Percentiles rank a stretch among this genome's conserved stretches.
Evolutionary conservation across 176 grass and related monocot species (phyloP).

Genomic region (Musa beccarii): DNA sequence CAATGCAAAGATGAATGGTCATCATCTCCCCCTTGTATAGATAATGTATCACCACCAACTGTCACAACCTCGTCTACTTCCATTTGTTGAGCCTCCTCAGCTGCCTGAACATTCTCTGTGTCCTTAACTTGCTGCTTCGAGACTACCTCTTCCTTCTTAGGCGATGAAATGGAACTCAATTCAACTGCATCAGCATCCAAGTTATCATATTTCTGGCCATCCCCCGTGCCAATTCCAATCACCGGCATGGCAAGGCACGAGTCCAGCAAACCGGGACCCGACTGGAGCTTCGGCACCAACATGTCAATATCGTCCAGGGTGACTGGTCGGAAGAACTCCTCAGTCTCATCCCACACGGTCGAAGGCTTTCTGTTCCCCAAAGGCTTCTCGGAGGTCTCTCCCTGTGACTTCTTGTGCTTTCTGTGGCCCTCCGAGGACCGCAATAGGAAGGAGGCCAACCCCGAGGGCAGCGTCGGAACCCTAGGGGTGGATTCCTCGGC

Average conservation of each 20-base stretch:
- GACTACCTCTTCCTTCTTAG: constrained; percentile 36
- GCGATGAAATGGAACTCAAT: constrained; percentile 40
- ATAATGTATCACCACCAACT: constrained; percentile 10
- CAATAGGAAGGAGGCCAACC: constrained; percentile 51
- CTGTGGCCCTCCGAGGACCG: constrained; percentile 42
- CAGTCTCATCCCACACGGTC: constrained; percentile 69
- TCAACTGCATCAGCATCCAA: constrained; percentile 38
- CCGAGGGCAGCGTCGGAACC: constrained; percentile 60
- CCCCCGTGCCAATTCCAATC: constrained; percentile 20
- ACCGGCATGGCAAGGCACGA: constrained; percentile 45
- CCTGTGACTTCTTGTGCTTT: constrained; percentile 56
- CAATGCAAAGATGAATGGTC: constrained; percentile 26
- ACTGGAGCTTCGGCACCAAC: constrained; percentile 36
- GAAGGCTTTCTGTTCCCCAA: constrained; percentile 22
- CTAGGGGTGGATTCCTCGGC: constrained; percentile 46
- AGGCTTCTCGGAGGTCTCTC: constrained; percentile 29
- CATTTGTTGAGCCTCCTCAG: constrained; percentile 24
- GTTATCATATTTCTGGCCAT: constrained; percentile 16
- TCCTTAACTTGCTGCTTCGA: constrained; percentile 13
- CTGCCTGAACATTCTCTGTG: constrained; percentile 32
- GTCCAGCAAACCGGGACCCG: constrained; percentile 26
- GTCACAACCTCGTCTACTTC: constrained; percentile 19
- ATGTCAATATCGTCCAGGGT: constrained; percentile 49
- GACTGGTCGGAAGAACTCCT: constrained; percentile 67
- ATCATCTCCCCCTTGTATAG: constrained; percentile 17